phyloP scores from a whole-genome alignment of 768 basidiomycete genomes.

The Suillus americanus region DNA sequence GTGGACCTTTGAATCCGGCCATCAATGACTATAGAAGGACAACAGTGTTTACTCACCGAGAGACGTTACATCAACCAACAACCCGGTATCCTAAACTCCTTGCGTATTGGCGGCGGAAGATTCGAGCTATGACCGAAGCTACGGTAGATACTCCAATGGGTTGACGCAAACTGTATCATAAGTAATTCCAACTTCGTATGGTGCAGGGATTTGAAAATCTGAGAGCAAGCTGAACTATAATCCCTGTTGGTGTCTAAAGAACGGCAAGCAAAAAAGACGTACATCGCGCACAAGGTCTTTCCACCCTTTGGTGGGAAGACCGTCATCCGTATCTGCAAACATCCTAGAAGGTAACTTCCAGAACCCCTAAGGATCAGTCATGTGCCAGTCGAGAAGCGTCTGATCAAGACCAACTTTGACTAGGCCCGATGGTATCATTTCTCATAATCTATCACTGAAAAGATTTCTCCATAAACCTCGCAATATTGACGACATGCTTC shows the following conservation, averaged over 20 bases:
- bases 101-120: conserved; percentile 40
- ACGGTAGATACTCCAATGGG: conserved; percentile 49
- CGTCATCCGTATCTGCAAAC: conserved; percentile 23
- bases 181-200: conserved; percentile 36
- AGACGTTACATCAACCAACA: conserved; percentile 56
- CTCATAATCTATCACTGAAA: conserved; percentile 46
- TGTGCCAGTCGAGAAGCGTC: background rate
- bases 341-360: conserved; percentile 38
- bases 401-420: conserved; percentile 32
- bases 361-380: conserved; percentile 2
- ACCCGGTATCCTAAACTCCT: conserved; percentile 37
- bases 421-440: conserved; percentile 44
- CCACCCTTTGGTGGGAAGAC: conserved; percentile 34
- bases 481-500: conserved; percentile 10
- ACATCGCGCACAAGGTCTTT: conserved; percentile 40
- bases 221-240: conserved; percentile 31
- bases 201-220: conserved; percentile 33
- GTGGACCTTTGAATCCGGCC: conserved; percentile 45
- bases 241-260: background rate
- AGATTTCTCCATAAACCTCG: background rate
- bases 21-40: background rate
- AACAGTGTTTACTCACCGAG: conserved; percentile 38
- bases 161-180: conserved; percentile 50
- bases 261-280: conserved; percentile 4
- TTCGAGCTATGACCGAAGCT: conserved; percentile 43